Base-by-base conservation (phyloP, 106 monocot species). In the Ottelia alismoides region DNA sequence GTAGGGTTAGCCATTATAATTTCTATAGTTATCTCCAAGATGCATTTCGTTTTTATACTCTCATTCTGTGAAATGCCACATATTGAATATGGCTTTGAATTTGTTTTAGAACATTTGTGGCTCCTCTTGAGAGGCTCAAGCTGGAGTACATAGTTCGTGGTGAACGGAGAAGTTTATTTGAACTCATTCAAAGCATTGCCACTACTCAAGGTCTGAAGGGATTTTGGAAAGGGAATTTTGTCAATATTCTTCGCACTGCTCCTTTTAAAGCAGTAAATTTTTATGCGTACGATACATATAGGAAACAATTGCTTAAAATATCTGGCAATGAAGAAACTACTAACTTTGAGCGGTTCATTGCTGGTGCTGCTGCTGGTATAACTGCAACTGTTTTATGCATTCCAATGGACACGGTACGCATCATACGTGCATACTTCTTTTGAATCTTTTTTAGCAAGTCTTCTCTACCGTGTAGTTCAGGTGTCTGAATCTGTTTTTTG, bases 191-290 rank as follows among this genome's bases (percentile, higher is more conserved):
- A 16, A 64, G 65, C 52, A 90, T 99, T 56, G 76, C 82, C 25
- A 53, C 59, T 45, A 61, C 82, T 43, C 85, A 99, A 70, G 90
- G 98, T 30, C 30, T 90, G 45, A 86, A 69, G 69, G 98, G 98
- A 61, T 99, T 99, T 19, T 90, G 98, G 98, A 99, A 83, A 57
- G 98, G 90, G 27, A 99, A 99, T 53, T 82, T 90, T 56, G 85
- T 99, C 50, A 99, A 99, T 70, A 83, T 99, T 65, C 98, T 99
- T 68, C 98, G 90, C 17, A 99, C 90, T 40, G 98, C 90, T 54
- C 98, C 98, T 49, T 99, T 99, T 65, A 99, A 90, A 73, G 85
- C 90, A 50, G 51, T 99, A 20, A 99, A 99, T 59, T 99, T 99
- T 66, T 90, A 83, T 57, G 82, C 90, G 53, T 99, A 99, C 66